Base-by-base conservation (phyloP, 129 eudicot species). In the Logfia minima region DNA sequence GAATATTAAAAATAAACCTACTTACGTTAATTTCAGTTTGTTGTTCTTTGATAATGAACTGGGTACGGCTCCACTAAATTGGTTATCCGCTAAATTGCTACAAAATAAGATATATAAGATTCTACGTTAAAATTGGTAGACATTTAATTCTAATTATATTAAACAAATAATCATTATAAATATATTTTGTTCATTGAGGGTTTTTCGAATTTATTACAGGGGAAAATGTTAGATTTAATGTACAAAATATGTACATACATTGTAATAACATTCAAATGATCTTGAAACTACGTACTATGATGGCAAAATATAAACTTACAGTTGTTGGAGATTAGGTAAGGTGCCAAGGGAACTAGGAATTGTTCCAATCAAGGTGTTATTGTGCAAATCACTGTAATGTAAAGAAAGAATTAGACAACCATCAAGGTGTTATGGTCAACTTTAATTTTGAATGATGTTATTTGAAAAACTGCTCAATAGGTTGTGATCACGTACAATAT, bases 61-160 rank as follows among this genome's bases (percentile, higher is more conserved):
- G 19, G 97, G 97, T 74, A 91, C 56, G 17, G 84, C 28, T 66
- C 97, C 97, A 64, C 76, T 91, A 68, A 91, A 82, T 60, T 78
- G 51, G 68, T 91, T 91, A 74, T 75, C 37, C 5, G 85, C 93
- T 77, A 91, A 77, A 86, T 91, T 85, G 88, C 93, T 91, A 68
- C 24, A 55, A 67, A 11, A 70, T 10, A 52, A 56, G 3, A 16
- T 9, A 75, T 26, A 26, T 26, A 26, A 26, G 29, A 26, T 26
- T 60, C 2, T 67, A 1, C 14, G 45, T n/a, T 1, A 26, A 75
- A 35, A 73, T 69, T 22, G 3, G 34, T 16, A n/a, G 60, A 13
- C 34, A 8, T 63, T 24, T 63, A 21, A 11, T 0, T 63, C 3
- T 9, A 63, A 28, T 10, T 63, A 9, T 14, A 16, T 0, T n/a